Conservation (phyloP, 805 yeast species). For the Pichia kluyveri region DNA sequence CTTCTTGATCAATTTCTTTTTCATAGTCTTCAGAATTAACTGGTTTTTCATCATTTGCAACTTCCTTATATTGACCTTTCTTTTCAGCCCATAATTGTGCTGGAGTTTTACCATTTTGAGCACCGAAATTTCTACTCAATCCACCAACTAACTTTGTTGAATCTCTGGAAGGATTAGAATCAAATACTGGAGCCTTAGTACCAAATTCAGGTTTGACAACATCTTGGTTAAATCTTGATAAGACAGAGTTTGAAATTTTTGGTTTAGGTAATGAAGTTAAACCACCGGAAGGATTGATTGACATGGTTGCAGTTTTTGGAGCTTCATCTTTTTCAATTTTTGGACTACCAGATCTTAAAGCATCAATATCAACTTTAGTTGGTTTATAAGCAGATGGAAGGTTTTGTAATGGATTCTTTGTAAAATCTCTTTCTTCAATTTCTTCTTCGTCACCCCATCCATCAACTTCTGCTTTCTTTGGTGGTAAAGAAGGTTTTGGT, state of each 20-base stretch:
- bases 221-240: slow-evolving; percentile 36
- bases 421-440: slow-evolving; percentile 44
- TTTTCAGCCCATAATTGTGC: slow-evolving; percentile 95
- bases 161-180: slow-evolving; percentile 25
- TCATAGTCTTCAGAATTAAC: slow-evolving; percentile 19
- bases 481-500: slow-evolving; percentile 13
- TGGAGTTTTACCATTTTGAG: slow-evolving; percentile 77
- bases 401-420: slow-evolving; percentile 39
- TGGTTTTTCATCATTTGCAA: slow-evolving; percentile 24
- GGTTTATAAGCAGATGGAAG: slow-evolving; percentile 60
- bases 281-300: slow-evolving; percentile 35
- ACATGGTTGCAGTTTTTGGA: slow-evolving; percentile 31
- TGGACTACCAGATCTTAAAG: slow-evolving; percentile 33
- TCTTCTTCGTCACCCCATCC: slow-evolving; percentile 70
- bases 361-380: slow-evolving; percentile 50
- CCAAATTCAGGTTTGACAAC: slow-evolving; percentile 28
- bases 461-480: slow-evolving; percentile 26
- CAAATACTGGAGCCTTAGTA: slow-evolving; percentile 24
- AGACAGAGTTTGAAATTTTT: slow-evolving; percentile 41
- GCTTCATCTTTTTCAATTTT: slow-evolving; percentile 19
- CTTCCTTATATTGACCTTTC: slow-evolving; percentile 55
- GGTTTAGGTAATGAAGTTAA: slow-evolving; percentile 58
- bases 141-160: slow-evolving; percentile 48
- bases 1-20: slow-evolving; percentile 16
- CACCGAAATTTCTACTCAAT: slow-evolving; percentile 50